Evolutionary conservation across 2,329 filamentous ascomycete genomes (phyloP), one percentile per base, ranked within the genome.

Genomic region (Pseudogymnoascus sp.): DNA sequence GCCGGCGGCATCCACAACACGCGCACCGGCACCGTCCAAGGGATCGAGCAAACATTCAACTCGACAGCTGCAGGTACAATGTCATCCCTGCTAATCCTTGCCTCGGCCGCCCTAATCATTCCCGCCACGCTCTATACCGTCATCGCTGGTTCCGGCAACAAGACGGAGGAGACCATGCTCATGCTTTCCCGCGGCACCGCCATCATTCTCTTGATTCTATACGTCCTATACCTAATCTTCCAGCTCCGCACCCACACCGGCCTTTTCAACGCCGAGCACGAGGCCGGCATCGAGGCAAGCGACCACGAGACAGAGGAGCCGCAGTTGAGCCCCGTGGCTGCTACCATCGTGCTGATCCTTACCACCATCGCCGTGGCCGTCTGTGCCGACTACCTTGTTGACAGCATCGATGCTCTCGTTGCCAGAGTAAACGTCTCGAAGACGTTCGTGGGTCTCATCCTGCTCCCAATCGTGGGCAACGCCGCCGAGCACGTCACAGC

Each of bases 401-500:
- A 85, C 69, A 90, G 86, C 70, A 92, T 92, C 70, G 88, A 91
- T 67, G 79, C 81, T 29, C 82, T 93, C 56, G 89, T 91, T 24
- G 80, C 85, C 68, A 85, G 80, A 47, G 85, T 86, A 1, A 82
- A 86, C 65, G 89, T 93, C 73, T 91, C 86, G 78, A 89, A 89
- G 75, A 90, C 86, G 1, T 93, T 93, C 69, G 91, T 93, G 69
- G 89, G 89, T 78, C 78, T 92, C 59, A 90, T 92, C 60, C 77
- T 92, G 19, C 88, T 92, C 59, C 89, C 89, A 2, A 91, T 92
- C 67, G 89, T 92, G 33, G 89, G 89, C 47, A 92, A 92, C 70
- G 89, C 89, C 1, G 89, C 89, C 2, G 89, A 93, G 74, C 89
- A 93, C 70, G 89, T 92, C 40, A 93, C 90, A 1, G 90, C 90